Evolutionary conservation across 768 basidiomycete genomes (phyloP).

Genomic region (Mycena galericulata): DNA sequence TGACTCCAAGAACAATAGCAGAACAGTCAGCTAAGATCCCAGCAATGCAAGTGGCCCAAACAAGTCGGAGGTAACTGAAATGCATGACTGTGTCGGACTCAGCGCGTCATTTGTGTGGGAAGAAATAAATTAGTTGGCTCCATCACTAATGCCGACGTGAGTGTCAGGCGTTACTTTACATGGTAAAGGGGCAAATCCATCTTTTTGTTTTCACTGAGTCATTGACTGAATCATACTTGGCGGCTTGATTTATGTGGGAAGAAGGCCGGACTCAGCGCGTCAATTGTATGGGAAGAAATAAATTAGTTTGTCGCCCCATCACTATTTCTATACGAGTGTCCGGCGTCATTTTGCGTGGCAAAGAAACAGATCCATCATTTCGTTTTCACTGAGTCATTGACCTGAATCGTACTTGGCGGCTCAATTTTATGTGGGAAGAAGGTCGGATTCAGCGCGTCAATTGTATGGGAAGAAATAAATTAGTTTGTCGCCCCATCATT

Average conservation of each 20-base stretch:
- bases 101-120: background rate
- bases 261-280: too few relatives aligned
- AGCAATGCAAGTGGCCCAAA: too few relatives aligned
- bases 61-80: too few relatives aligned
- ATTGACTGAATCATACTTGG: too few relatives aligned
- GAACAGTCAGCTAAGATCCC: too few relatives aligned
- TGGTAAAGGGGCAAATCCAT: background rate
- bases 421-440: background rate
- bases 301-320: background rate
- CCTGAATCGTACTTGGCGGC: too few relatives aligned
- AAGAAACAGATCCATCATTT: too few relatives aligned
- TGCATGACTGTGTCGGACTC: too few relatives aligned
- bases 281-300: background rate
- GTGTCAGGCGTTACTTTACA: background rate
- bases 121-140: background rate
- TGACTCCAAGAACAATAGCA: background rate
- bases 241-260: background rate
- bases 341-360: background rate
- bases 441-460: too few relatives aligned
- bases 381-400: too few relatives aligned
- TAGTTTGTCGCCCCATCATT: background rate
- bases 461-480: background rate
- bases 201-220: too few relatives aligned
- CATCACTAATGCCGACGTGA: too few relatives aligned
- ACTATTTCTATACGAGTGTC: background rate